These are phyloP conservation scores for Leptodontidium sp. DNA, from an alignment of 2,329 filamentous ascomycete species.

Conservation along the genomic window DNA sequence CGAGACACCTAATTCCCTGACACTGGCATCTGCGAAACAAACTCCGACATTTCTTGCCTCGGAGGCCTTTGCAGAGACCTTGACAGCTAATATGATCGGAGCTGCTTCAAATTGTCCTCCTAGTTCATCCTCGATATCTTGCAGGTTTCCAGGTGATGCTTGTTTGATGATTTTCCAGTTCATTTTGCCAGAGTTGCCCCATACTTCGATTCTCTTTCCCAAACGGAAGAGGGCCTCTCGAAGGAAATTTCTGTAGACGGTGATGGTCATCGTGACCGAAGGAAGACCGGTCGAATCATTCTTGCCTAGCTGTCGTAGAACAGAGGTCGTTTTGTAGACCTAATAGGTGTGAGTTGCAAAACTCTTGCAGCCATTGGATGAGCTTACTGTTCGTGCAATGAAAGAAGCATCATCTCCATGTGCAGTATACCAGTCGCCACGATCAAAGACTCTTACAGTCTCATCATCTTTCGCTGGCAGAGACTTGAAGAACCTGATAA, in stretches of 20 bases:
- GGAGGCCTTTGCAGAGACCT: constrained; percentile 85
- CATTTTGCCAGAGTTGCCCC: constrained; percentile 80
- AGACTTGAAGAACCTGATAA: constrained; percentile 96
- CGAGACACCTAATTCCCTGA: constrained; percentile 93
- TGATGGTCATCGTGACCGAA: constrained; percentile 94
- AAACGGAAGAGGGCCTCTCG: constrained; percentile 92
- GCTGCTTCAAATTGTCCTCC: constrained; percentile 89
- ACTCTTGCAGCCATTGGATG: neutral
- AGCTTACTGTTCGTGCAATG: constrained; percentile 75
- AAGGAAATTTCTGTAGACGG: constrained; percentile 94
- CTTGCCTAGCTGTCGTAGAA: constrained; percentile 87
- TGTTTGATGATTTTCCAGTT: constrained; percentile 93
- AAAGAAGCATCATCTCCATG: constrained; percentile 86
- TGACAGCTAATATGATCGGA: constrained; percentile 94
- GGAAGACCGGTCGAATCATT: constrained; percentile 84
- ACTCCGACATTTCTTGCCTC: constrained; percentile 91
- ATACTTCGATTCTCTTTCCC: constrained; percentile 91
- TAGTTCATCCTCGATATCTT: constrained; percentile 96
- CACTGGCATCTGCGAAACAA: constrained; percentile 96
- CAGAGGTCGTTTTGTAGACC: constrained; percentile 98
- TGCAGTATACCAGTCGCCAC: constrained; percentile 95
- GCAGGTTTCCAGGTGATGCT: constrained; percentile 93
- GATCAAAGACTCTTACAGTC: constrained; percentile 90
- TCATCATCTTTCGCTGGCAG: constrained; percentile 75
- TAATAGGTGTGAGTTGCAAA: constrained; percentile 45